These are phyloP conservation scores for Fusarium anthophilum DNA, from an alignment of 2,329 filamentous ascomycete genomes.

Conservation along the genomic window DNA sequence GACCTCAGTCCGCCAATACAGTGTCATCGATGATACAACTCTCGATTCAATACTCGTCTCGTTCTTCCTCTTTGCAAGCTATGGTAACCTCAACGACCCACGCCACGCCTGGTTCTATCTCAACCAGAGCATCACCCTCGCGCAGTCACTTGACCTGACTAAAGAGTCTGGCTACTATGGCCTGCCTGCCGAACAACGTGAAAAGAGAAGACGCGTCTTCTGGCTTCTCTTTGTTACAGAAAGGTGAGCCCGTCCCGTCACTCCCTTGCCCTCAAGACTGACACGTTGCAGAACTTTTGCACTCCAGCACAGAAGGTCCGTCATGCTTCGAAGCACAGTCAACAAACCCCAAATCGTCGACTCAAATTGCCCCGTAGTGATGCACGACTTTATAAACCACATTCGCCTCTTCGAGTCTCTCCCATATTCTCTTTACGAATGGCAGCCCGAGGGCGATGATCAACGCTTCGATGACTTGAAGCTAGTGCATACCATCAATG, in stretches of 20 bases:
- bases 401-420: constrained; percentile 45
- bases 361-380: constrained; percentile 45
- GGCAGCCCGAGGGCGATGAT: constrained; percentile 38
- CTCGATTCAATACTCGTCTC: constrained; percentile 44
- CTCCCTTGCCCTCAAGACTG: fast-evolving
- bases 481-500: constrained; percentile 40
- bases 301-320: constrained; percentile 43
- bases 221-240: constrained; percentile 50
- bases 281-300: constrained; percentile 40
- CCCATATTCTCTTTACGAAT: constrained; percentile 45
- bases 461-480: constrained; percentile 32
- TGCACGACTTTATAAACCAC: constrained; percentile 49
- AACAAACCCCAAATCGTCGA: constrained; percentile 45
- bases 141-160: constrained; percentile 42
- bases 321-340: constrained; percentile 45
- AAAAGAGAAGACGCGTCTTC: constrained; percentile 45
- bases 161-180: constrained; percentile 40
- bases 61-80: constrained; percentile 45
- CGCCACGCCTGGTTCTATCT: constrained; percentile 47
- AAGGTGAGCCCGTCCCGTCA: constrained; percentile 12
- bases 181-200: constrained; percentile 35
- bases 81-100: constrained; percentile 44
- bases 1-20: constrained; percentile 40
- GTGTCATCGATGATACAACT: constrained; percentile 41
- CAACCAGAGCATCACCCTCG: constrained; percentile 46